Percentiles rank a stretch among this genome's conserved stretches.
These are phyloP conservation scores for Colletotrichum nymphaeae DNA, from an alignment of 2,329 filamentous ascomycete genomes.

Conservation along the genomic window DNA sequence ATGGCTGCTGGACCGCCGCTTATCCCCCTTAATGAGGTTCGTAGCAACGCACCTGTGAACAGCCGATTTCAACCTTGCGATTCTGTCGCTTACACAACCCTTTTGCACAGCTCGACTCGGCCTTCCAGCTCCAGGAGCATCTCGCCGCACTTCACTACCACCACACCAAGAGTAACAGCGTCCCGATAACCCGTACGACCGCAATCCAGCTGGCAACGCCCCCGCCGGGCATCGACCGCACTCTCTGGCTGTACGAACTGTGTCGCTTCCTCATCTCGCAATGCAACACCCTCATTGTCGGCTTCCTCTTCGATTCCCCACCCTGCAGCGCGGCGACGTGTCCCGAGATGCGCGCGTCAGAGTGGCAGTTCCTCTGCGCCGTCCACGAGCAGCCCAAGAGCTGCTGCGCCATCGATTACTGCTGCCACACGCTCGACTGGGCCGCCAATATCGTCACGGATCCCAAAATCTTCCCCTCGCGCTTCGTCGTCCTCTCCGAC, in stretches of 20 bases:
- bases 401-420: conserved; percentile 99
- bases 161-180: conserved; percentile 75
- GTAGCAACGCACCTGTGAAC: conserved; percentile 40
- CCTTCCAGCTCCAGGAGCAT: conserved; percentile 97
- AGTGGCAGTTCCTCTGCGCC: conserved; percentile 99
- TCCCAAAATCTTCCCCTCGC: conserved; percentile 93
- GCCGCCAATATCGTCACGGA: conserved; percentile 94
- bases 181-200: conserved; percentile 80
- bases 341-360: conserved; percentile 97
- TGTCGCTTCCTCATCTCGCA: conserved; percentile 96
- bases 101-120: conserved; percentile 83
- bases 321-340: conserved; percentile 91
- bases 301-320: conserved; percentile 90
- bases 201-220: conserved; percentile 82
- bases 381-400: conserved; percentile 97
- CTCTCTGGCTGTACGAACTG: conserved; percentile 97
- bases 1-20: conserved; percentile 94
- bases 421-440: conserved; percentile 98
- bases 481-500: conserved; percentile 71
- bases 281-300: conserved; percentile 91
- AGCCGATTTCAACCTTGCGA: background rate
- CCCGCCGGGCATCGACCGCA: conserved; percentile 84
- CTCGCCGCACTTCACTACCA: conserved; percentile 91
- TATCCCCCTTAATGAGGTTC: conserved; percentile 84
- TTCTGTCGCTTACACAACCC: conserved; percentile 11